Evolutionary conservation across 164 flowering plant species (phyloP), one percentile per base, ranked within the genome.

Genomic region (Magnolia kwangsiensis): DNA sequence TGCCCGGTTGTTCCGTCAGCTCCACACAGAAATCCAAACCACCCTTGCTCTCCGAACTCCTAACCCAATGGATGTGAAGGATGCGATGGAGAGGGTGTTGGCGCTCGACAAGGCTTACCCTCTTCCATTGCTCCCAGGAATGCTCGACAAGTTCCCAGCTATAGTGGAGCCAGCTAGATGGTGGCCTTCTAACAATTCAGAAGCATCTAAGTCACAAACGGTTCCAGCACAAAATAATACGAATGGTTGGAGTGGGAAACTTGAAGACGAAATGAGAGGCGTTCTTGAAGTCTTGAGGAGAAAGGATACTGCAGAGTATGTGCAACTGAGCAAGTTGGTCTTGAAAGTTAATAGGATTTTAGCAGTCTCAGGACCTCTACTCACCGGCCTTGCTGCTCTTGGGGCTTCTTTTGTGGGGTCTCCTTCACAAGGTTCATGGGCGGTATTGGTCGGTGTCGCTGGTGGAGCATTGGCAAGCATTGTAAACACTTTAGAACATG

Each of bases 401-500:
- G 83, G 83, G 20, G 74, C 84, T 9, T 77, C 78, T 45, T 74
- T 80, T 31, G 74, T 50, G 27, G 84, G 80, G 27, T 74, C 84
- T 23, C 18, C 70, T 45, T 49, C 76, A 64, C 45, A 8, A 5
- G 73, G 51, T 58, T 66, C 82, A 18, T 72, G 75, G 74, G 77
- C 82, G 1, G 84, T 66, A 2, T 20, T 82, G 61, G 69, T 83
- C 0, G 91, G 83, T 0, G 80, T 84, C 0, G 72, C 74, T 1
- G 83, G 79, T 0, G 95, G 96, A 4, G 84, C 91, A 0, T 65
- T 91, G 78, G 91, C 90, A 0, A 79, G 78, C 14, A 80, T 86
- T 1, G 89, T 90, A 4, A 90, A 85, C 79, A 78, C 86, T 1
- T 0, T 88, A 45, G 88, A 88, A 78, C 95, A 88, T 67, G 92